Percentiles rank a stretch among this genome's conserved stretches.
Conservation (phyloP, 2,329 filamentous ascomycete species). For the Drechslerella coelobrocha region DNA sequence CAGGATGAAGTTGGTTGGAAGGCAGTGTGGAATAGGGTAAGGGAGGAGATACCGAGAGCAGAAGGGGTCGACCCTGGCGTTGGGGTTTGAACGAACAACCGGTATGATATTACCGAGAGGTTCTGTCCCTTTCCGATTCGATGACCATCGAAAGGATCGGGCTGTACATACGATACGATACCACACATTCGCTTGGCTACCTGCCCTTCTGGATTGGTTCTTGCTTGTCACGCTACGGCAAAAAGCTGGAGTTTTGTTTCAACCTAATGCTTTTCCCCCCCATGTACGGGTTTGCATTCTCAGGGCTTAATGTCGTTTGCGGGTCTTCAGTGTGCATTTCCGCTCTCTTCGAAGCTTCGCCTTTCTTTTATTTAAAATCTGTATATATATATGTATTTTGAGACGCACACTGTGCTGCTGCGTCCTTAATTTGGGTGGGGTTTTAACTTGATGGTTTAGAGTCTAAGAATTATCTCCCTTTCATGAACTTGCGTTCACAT, state of each 20-base stretch:
- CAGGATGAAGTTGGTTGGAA: constrained; percentile 60
- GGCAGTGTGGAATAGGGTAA: constrained; percentile 53
- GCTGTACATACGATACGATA: constrained; percentile 41
- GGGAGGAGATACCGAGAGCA: constrained; percentile 42
- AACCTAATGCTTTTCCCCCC: constrained; percentile 4
- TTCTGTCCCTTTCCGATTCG: constrained; percentile 2
- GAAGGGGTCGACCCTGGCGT: constrained; percentile 32
- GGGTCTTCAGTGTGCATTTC: neutral
- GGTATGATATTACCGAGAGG: neutral
- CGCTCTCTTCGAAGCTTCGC: neutral
- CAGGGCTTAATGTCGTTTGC: neutral
- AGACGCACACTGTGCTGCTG: neutral
- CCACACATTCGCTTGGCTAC: constrained; percentile 18
- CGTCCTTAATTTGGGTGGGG: neutral
- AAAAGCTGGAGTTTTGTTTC: constrained; percentile 23
- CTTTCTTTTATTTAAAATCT: neutral
- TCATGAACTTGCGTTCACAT: too few relatives aligned
- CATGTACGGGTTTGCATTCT: neutral
- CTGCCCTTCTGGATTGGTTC: too few relatives aligned
- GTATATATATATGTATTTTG: neutral
- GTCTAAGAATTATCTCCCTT: neutral
- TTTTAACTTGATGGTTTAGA: neutral
- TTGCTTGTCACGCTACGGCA: constrained; percentile 14
- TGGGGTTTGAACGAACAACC: constrained; percentile 9
- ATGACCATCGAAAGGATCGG: neutral